These are phyloP conservation scores for Penicillium aurantiogriseum DNA, from an alignment of 2,329 filamentous ascomycete genomes.

Conservation along the genomic window DNA sequence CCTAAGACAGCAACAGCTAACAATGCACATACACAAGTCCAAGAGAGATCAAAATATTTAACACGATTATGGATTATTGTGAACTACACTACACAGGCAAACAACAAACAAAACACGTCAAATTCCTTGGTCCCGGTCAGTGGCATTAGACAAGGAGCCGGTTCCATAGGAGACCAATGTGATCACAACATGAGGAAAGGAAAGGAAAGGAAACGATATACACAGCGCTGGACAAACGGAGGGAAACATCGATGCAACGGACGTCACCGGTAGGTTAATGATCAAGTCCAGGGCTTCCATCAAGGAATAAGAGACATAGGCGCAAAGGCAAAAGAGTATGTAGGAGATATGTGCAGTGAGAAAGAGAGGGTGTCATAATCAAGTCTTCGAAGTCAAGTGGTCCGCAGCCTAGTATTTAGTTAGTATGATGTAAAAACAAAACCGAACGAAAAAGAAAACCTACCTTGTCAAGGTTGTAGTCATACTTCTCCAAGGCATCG, in stretches of 20 bases:
- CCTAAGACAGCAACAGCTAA: too few species aligned
- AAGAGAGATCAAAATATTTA: not conserved
- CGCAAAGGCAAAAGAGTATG: constrained; percentile 16
- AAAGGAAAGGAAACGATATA: constrained; percentile 7
- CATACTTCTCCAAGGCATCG: constrained; percentile 83
- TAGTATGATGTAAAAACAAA: not conserved
- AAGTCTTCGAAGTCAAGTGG: constrained; percentile 43
- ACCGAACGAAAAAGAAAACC: constrained; percentile 35
- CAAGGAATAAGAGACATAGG: constrained; percentile 19
- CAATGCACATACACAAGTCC: too few species aligned
- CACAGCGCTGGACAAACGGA: constrained; percentile 9
- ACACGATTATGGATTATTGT: constrained; percentile 19
- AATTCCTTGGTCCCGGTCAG: constrained; percentile 1
- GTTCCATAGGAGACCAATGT: not conserved
- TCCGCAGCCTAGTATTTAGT: constrained; percentile 37
- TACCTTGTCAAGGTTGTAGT: constrained; percentile 95
- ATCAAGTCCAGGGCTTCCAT: constrained; percentile 14
- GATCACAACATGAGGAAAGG: not conserved
- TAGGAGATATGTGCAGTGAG: constrained; percentile 25
- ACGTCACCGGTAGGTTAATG: not conserved
- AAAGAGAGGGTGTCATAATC: constrained; percentile 17
- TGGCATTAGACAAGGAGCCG: not conserved
- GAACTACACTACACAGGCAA: constrained; percentile 21
- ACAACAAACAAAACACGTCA: constrained; percentile 1
- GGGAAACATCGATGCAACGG: constrained; percentile 6